A percentile compares a stretch with the other conserved stretches of the same genome.
Conservation (phyloP, 148 eudicot genomes). For the Selenicereus undatus region DNA sequence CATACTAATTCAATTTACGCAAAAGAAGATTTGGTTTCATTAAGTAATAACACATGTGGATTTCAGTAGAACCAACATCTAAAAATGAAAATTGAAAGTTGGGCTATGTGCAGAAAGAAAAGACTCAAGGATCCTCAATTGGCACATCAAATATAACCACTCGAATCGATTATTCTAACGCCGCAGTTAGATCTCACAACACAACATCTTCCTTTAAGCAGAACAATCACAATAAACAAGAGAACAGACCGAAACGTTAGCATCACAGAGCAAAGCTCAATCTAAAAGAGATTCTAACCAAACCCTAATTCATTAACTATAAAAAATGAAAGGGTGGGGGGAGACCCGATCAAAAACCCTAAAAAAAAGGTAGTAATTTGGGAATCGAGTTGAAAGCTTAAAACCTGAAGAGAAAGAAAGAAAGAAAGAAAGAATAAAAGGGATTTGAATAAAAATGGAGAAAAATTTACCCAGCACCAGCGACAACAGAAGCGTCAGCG, state of each 20-base stretch:
- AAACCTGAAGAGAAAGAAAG: neutral
- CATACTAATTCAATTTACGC: neutral
- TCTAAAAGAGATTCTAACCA: neutral
- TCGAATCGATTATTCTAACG: neutral
- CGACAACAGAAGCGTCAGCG: neutral
- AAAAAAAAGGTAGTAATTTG: neutral
- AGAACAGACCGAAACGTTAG: neutral
- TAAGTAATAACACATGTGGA: neutral
- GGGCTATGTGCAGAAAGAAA: neutral
- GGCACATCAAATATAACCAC: neutral
- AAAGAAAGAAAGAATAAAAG: neutral
- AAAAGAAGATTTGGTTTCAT: neutral
- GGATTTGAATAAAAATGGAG: neutral
- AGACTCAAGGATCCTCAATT: neutral
- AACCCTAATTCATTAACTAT: neutral
- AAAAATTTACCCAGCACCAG: neutral
- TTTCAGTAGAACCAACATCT: neutral
- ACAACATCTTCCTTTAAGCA: too few relatives aligned
- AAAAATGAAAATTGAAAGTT: neutral
- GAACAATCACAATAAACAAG: neutral
- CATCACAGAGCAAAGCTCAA: neutral
- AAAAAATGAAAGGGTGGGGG: neutral
- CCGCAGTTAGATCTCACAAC: neutral
- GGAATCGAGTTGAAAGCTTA: neutral
- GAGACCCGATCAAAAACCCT: neutral